Evolutionary conservation across 495 filamentous ascomycete species (phyloP), one percentile per base, ranked within the genome.

Genomic region (Trichoderma gamsii): DNA sequence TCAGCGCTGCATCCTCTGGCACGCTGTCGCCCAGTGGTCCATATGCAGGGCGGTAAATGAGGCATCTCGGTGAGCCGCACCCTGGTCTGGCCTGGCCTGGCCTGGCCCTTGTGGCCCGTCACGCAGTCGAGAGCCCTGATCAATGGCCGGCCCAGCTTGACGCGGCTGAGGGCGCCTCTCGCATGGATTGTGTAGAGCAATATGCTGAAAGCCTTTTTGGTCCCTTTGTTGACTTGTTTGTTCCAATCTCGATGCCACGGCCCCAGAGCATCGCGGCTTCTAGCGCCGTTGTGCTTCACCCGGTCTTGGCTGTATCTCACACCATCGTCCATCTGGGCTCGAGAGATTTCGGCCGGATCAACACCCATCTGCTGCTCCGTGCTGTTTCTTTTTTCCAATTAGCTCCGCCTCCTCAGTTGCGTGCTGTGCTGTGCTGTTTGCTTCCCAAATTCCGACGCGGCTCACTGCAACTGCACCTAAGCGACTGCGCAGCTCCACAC

Each of bases 21-120:
- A 12, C 16, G 25, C 56, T 61, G 25, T 21, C 11, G 25, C 7
- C 51, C 56, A 32, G 56, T 61, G 25, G 29, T 61, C 13, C 25
- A 61, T 32, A 61, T 61, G 56, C 56, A 32, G 13, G 56, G 56
- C 56, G 27, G 56, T 61, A 61, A 61, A 61, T 61, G 56, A 61
- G 56, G 56, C 56, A 61, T 61, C 56, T 61, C 56, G 56, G 56
- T 61, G 56, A 61, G 56, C 56, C 56, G 56, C 56, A 13, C 56
- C 56, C 56, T 27, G 56, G 11, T n/a, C n/a, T n/a, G n/a, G 29
- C 29, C 29, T 29, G 29, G 29, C 29, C 29, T 29, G 29, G 29
- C 29, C 29, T 1, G 4, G 29, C 29, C 56, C 12, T 35, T 32
- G 23, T 61, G 56, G 56, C 56, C 23, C 11, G 51, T 27, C 51